Evolutionary conservation across 257 asterid genomes (phyloP), one percentile per base, ranked within the genome.

Genomic region (Perilla frutescens): DNA sequence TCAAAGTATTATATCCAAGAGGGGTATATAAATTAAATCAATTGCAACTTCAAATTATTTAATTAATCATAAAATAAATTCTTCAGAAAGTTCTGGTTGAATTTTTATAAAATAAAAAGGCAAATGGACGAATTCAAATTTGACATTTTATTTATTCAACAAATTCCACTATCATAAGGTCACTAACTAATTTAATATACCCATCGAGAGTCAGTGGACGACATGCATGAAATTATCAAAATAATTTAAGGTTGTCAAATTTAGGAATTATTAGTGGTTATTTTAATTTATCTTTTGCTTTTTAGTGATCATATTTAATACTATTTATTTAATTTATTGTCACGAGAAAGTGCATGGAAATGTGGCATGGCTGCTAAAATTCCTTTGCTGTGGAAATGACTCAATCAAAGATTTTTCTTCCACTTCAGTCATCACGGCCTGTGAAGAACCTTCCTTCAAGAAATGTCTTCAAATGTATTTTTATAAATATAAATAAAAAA

Each of bases 311-410:
- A 68, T 39, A 14, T 8, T 68, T 20, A 20, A 20, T 20, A n/a
- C n/a, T n/a, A 20, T 20, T 20, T 20, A 20, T 20, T 20, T 20
- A 20, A 20, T 20, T 20, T 12, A 1, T 50, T 41, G 71, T 62
- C 64, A 55, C 6, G 74, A 65, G 79, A 68, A 76, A n/a, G 75
- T 58, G 57, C 75, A 68, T 26, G 64, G 80, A 76, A 75, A 39
- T 59, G 64, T 3, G 62, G 56, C 15, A 66, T 61, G 64, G 75
- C 62, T 48, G 74, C 75, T 67, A 48, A 55, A 56, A 75, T 32
- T 58, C 53, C 62, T 31, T n/a, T 15, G 31, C 43, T 1, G 48
- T n/a, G 48, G 44, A 20, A 70, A 45, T 74, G 55, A 74, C 67
- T 31, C 14, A 48, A 67, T 20, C 73, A 44, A 20, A 45, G 68